phyloP scores from a whole-genome alignment of 2,329 filamentous ascomycete genomes.

The Thielaviopsis punctulata region DNA sequence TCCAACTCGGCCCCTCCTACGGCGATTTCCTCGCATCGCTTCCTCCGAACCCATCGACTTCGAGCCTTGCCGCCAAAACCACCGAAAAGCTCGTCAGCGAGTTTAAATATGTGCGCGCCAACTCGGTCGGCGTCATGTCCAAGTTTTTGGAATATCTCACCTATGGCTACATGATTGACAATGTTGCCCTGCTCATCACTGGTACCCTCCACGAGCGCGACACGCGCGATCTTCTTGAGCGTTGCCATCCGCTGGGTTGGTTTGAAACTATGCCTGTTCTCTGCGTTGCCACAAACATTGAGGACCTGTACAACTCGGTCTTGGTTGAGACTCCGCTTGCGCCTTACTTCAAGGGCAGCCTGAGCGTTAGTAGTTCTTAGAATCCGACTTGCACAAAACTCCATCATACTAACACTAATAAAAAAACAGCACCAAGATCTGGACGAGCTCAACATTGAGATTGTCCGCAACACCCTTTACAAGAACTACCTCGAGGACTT shows the following conservation, averaged over 20 bases:
- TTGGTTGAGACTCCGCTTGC: constrained; percentile 92
- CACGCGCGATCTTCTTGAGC: constrained; percentile 82
- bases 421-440: constrained; percentile 58
- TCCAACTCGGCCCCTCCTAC: constrained; percentile 90
- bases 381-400: background rate
- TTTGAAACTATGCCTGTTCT: constrained; percentile 98
- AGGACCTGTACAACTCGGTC: constrained; percentile 96
- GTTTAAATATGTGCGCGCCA: constrained; percentile 89
- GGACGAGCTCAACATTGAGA: constrained; percentile 98
- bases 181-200: constrained; percentile 92
- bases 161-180: constrained; percentile 99
- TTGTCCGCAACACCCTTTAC: constrained; percentile 94
- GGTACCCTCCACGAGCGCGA: constrained; percentile 95
- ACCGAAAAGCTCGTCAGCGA: constrained; percentile 97
- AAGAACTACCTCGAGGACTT: constrained; percentile 99
- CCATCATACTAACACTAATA: constrained; percentile 1
- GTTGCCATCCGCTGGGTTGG: constrained; percentile 94
- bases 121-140: constrained; percentile 76
- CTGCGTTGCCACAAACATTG: constrained; percentile 94
- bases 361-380: constrained; percentile 33
- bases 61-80: constrained; percentile 80
- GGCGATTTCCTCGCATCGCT: constrained; percentile 91
- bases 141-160: constrained; percentile 98
- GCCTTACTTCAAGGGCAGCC: constrained; percentile 90
- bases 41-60: constrained; percentile 92